Conservation (phyloP, 2,329 filamentous ascomycete species). For the Septoria petroselini region DNA sequence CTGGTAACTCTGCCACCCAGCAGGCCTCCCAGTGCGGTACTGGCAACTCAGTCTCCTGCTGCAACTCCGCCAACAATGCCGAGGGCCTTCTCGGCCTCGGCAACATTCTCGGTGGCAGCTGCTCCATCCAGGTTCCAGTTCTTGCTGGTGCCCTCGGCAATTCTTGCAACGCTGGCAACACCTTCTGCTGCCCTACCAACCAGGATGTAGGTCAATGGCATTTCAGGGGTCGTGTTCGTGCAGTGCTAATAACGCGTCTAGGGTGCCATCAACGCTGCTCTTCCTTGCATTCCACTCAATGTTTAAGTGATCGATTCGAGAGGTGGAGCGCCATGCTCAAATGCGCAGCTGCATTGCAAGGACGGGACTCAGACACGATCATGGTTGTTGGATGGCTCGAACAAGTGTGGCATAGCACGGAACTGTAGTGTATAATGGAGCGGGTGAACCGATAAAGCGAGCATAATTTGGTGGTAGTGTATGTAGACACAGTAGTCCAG, state of each 20-base stretch:
- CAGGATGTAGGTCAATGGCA: slow-evolving; percentile 17
- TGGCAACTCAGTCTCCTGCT: slow-evolving; percentile 19
- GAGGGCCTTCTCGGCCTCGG: slow-evolving; percentile 5
- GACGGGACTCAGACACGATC: neutral
- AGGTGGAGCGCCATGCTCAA: neutral
- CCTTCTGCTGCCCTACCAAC: slow-evolving; percentile 23
- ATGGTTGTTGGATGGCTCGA: no score
- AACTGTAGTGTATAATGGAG: slow-evolving; percentile 6
- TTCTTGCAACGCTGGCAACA: slow-evolving; percentile 19
- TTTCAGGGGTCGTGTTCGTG: no score
- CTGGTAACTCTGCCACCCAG: neutral
- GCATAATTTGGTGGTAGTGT: neutral
- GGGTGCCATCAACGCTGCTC: slow-evolving; percentile 8
- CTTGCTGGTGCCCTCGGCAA: slow-evolving; percentile 4
- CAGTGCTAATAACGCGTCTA: slow-evolving; percentile 1
- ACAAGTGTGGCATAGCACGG: neutral
- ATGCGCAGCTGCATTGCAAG: neutral
- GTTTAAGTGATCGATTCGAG: neutral
- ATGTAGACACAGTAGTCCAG: slow-evolving; percentile 1
- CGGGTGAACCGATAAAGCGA: neutral
- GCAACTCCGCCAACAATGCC: slow-evolving; percentile 11
- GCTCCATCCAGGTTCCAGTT: slow-evolving; percentile 13
- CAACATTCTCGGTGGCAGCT: slow-evolving; percentile 23
- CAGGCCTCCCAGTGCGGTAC: neutral
- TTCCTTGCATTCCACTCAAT: slow-evolving; percentile 6